Conservation (phyloP, 2,329 filamentous ascomycete genomes). For the Scytalidium sp. region DNA sequence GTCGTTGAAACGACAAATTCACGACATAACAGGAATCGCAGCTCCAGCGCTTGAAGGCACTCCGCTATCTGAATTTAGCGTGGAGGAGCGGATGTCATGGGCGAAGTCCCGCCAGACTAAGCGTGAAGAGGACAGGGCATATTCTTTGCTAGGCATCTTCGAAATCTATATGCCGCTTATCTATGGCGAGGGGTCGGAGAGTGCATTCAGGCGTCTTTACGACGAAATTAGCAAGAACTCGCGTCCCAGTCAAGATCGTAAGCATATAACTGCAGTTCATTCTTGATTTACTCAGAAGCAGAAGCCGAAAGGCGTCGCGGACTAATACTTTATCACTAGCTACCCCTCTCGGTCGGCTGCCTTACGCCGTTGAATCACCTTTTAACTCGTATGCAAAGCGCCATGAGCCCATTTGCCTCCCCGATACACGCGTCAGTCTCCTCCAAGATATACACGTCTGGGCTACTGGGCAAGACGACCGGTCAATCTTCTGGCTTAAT, state of each 20-base stretch:
- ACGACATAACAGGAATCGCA: neutral
- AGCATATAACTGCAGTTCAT: no score
- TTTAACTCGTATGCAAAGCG: conserved; percentile 5
- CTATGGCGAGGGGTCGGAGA: conserved; percentile 31
- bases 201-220: conserved; percentile 30
- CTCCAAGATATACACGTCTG: conserved; percentile 5
- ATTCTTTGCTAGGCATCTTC: no score
- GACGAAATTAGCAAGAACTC: conserved; percentile 28
- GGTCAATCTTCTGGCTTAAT: conserved; percentile 29
- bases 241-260: no score
- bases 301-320: no score
- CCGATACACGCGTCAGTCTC: conserved; percentile 2
- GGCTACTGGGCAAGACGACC: conserved; percentile 6
- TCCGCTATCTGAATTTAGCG: neutral
- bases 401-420: conserved; percentile 1
- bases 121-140: conserved; percentile 34
- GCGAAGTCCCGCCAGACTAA: conserved; percentile 31
- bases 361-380: no score
- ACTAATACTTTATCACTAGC: no score
- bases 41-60: neutral
- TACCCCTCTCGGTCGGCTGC: no score
- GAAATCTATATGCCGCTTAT: no score
- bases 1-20: neutral
- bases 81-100: conserved; percentile 30
- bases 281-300: no score